phyloP scores from a whole-genome alignment of 2,329 filamentous ascomycete genomes.

The Penicillium palitans region DNA sequence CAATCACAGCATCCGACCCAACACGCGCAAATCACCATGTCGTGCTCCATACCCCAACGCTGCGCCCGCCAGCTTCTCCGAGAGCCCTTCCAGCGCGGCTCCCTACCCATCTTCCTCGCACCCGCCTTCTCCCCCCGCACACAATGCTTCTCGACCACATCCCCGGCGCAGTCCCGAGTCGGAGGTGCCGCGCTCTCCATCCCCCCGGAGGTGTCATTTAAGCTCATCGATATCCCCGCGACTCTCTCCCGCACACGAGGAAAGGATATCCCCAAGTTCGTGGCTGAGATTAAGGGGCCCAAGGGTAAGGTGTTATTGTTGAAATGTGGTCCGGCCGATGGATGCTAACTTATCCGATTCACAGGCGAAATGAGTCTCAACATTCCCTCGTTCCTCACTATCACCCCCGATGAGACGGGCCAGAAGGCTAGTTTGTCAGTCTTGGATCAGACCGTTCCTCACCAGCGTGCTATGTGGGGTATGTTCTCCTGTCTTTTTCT shows the following conservation, averaged over 20 bases:
- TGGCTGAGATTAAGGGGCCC: constrained; percentile 75
- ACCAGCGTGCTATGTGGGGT: constrained; percentile 98
- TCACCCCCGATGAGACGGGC: constrained; percentile 65
- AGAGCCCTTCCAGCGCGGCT: constrained; percentile 49
- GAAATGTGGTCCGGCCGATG: background rate
- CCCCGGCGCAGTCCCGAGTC: constrained; percentile 73
- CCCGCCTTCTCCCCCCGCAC: constrained; percentile 62
- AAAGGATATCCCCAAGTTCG: constrained; percentile 61
- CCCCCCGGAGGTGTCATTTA: constrained; percentile 78
- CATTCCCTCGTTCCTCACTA: constrained; percentile 74
- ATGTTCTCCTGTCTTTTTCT: constrained; percentile 30
- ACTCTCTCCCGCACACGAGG: constrained; percentile 61
- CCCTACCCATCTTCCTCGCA: constrained; percentile 71
- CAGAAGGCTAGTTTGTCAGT: constrained; percentile 69
- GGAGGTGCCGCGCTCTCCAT: constrained; percentile 77
- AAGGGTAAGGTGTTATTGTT: constrained; percentile 58
- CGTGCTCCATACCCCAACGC: constrained; percentile 63
- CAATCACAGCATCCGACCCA: constrained; percentile 22
- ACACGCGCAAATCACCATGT: constrained; percentile 52
- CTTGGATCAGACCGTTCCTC: constrained; percentile 64
- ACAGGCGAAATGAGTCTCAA: constrained; percentile 72
- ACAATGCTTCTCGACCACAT: constrained; percentile 70
- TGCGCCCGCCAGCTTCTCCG: constrained; percentile 59
- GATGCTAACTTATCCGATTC: constrained; percentile 15
- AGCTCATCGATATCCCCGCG: constrained; percentile 63